A percentile compares a stretch with the other conserved stretches of the same genome.
Evolutionary conservation across 768 basidiomycete species (phyloP).

Genomic region (Dentipellis fragilis): DNA sequence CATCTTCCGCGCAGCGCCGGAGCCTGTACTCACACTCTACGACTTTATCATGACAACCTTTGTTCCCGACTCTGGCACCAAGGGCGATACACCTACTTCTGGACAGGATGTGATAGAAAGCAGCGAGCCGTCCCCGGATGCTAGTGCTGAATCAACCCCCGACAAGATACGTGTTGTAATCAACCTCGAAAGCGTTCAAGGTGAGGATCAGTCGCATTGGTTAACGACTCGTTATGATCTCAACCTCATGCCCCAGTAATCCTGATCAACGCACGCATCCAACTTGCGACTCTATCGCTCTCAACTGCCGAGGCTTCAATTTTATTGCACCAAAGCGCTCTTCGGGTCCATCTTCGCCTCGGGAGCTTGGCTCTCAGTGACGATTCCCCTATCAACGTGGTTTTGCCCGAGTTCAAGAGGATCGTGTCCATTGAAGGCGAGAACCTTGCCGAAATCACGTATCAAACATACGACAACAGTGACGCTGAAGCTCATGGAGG

Average conservation of each 20-base stretch:
- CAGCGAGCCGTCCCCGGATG: background rate
- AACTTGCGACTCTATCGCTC: constrained; percentile 77
- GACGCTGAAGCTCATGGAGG: constrained; percentile 60
- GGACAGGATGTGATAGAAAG: background rate
- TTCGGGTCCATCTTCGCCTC: constrained; percentile 72
- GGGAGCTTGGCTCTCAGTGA: constrained; percentile 80
- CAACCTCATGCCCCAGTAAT: constrained; percentile 39
- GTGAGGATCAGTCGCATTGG: constrained; percentile 28
- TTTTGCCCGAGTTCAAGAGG: constrained; percentile 65
- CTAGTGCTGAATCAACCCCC: constrained; percentile 3
- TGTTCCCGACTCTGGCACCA: constrained; percentile 37
- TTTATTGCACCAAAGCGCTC: constrained; percentile 56
- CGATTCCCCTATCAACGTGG: constrained; percentile 41
- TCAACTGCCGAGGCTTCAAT: constrained; percentile 85
- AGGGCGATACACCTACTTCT: constrained; percentile 1
- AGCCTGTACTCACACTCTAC: constrained; percentile 83
- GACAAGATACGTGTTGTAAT: constrained; percentile 71
- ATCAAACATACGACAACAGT: constrained; percentile 79
- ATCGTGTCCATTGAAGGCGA: constrained; percentile 90
- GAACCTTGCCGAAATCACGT: constrained; percentile 88
- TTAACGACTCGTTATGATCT: background rate
- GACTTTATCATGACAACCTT: constrained; percentile 98
- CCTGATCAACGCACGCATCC: constrained; percentile 59
- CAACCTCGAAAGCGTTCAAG: constrained; percentile 76
- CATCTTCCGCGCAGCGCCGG: constrained; percentile 79